Conservation (phyloP, 257 asterid species). For the Orobanche coerulescens region DNA sequence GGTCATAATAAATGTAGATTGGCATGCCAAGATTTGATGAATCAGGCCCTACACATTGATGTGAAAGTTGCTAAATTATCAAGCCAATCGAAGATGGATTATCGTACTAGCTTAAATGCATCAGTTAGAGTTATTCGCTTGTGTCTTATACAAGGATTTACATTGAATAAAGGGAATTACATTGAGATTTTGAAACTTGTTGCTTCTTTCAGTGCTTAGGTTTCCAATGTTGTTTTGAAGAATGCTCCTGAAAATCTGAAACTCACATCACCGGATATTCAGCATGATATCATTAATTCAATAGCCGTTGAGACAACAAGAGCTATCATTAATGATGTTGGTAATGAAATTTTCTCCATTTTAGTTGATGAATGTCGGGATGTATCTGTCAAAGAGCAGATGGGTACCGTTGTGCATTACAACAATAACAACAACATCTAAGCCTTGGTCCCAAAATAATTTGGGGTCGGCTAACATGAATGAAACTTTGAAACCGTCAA, state of each 20-base stretch:
- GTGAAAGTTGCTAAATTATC: no score
- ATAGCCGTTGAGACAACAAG: background rate
- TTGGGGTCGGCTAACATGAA: no score
- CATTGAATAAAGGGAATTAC: background rate
- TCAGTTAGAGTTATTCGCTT: background rate
- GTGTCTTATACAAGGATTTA: background rate
- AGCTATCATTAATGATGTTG: background rate
- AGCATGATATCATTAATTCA: background rate
- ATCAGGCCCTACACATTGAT: background rate
- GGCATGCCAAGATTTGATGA: background rate
- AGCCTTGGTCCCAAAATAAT: no score
- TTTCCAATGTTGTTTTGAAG: background rate
- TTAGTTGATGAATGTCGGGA: background rate
- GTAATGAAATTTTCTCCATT: background rate
- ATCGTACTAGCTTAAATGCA: background rate
- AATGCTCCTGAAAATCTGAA: background rate
- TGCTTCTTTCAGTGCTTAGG: background rate
- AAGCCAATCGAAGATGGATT: background rate
- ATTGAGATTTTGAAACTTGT: background rate
- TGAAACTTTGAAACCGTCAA: no score
- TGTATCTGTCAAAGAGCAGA: background rate
- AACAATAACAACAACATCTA: no score
- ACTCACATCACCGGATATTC: background rate
- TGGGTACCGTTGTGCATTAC: background rate
- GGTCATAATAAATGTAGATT: background rate